Evolutionary conservation across 2,329 filamentous ascomycete genomes (phyloP).

Genomic region (Zarea fungicola): DNA sequence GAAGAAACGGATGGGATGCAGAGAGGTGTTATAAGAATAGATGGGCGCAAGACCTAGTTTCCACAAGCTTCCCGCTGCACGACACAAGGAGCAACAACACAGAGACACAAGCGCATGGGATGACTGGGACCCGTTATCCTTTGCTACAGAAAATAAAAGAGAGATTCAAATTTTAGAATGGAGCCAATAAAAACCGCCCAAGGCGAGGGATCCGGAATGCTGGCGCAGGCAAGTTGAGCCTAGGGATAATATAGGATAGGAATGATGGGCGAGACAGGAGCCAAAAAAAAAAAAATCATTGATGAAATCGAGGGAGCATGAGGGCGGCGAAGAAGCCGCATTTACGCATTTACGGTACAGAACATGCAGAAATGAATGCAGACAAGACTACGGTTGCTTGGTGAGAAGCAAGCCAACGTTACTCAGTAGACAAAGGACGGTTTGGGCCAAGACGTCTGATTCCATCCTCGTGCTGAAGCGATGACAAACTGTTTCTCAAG

Average conservation of each 20-base stretch:
- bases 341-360: too few species aligned
- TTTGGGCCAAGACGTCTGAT: too few species aligned
- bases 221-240: slow-evolving; percentile 6
- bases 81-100: slow-evolving; percentile 1
- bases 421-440: too few species aligned
- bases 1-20: background rate
- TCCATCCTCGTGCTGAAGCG: too few species aligned
- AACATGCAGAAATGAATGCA: too few species aligned
- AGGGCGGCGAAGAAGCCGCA: too few species aligned
- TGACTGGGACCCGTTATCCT: background rate
- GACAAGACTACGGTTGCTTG: too few species aligned
- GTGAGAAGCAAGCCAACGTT: too few species aligned
- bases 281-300: slow-evolving; percentile 2
- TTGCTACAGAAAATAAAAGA: background rate
- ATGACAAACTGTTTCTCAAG: too few species aligned
- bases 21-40: slow-evolving; percentile 7
- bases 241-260: slow-evolving; percentile 21
- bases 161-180: background rate
- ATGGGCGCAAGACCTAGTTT: slow-evolving; percentile 3
- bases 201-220: slow-evolving; percentile 9
- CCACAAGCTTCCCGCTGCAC: slow-evolving; percentile 1
- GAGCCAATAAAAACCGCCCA: background rate
- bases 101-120: background rate
- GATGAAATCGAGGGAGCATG: background rate
- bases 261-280: slow-evolving; percentile 33